phyloP scores from a whole-genome alignment of 345 rosid genomes.

The Citrus australasica region DNA sequence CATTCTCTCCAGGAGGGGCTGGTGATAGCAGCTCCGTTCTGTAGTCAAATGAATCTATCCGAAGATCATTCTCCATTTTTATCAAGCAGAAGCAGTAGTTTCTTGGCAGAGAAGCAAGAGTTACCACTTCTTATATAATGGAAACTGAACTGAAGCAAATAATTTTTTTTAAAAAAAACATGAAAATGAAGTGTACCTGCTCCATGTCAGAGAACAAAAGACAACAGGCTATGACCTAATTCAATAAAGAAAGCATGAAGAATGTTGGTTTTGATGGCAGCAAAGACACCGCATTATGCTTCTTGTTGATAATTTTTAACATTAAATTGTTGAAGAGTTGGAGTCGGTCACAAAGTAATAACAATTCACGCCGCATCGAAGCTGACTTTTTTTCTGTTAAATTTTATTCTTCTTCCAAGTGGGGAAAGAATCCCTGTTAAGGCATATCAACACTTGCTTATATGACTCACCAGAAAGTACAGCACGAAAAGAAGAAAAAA shows the following conservation, averaged over 20 bases:
- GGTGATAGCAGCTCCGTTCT: conserved; percentile 51
- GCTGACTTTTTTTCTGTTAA: not conserved
- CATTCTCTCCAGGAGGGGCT: conserved; percentile 17
- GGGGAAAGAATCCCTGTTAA: conserved; percentile 14
- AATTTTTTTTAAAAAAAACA: too few relatives aligned
- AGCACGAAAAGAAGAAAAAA: too few relatives aligned
- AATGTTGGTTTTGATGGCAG: conserved; percentile 12
- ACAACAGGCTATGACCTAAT: not conserved
- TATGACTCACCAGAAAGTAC: too few relatives aligned
- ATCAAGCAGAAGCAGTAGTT: not conserved
- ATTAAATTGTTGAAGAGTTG: not conserved
- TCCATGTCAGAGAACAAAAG: not conserved
- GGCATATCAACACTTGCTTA: not conserved
- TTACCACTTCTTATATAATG: not conserved
- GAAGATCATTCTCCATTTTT: conserved; percentile 24
- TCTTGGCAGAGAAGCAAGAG: conserved; percentile 2
- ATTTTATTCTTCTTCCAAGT: not conserved
- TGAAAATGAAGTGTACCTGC: not conserved
- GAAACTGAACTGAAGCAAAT: not conserved
- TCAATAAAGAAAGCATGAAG: conserved; percentile 15
- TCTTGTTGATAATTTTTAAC: not conserved
- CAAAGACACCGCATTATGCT: not conserved
- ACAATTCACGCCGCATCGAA: not conserved
- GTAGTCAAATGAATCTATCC: conserved; percentile 37
- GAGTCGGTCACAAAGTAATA: not conserved